Evolutionary conservation across 2,329 filamentous ascomycete species (phyloP).

Genomic region (Shiraia sp.): DNA sequence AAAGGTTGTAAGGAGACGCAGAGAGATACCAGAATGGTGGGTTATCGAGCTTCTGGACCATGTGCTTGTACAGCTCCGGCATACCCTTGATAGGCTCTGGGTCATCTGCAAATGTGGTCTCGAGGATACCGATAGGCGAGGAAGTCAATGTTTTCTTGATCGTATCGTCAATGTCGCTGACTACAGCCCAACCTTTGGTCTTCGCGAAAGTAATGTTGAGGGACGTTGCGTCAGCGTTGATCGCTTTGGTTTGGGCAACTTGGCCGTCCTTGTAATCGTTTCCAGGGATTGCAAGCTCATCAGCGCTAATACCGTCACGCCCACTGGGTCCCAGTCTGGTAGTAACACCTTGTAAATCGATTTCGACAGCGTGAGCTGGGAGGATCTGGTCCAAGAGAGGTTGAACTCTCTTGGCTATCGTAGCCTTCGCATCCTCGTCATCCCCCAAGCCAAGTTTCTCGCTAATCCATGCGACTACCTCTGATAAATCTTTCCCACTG

Average conservation of each 20-base stretch:
- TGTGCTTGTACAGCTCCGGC: conserved; percentile 77
- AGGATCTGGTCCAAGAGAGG: conserved; percentile 80
- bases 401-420: conserved; percentile 68
- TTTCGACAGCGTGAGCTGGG: conserved; percentile 69
- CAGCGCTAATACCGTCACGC: conserved; percentile 71
- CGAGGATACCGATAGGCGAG: conserved; percentile 77
- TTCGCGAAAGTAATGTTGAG: conserved; percentile 76
- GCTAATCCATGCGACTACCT: conserved; percentile 71
- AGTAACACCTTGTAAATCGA: conserved; percentile 57
- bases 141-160: conserved; percentile 89
- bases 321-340: conserved; percentile 67
- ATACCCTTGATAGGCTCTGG: conserved; percentile 76
- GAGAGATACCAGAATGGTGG: conserved; percentile 92
- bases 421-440: conserved; percentile 56
- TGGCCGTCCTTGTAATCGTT: conserved; percentile 44
- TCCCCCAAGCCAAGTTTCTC: conserved; percentile 67
- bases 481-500: conserved; percentile 67
- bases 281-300: conserved; percentile 57
- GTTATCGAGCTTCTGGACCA: conserved; percentile 59
- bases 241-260: conserved; percentile 32
- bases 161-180: conserved; percentile 92
- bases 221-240: conserved; percentile 49
- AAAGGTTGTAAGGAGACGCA: conserved; percentile 92
- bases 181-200: conserved; percentile 79
- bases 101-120: conserved; percentile 79